phyloP scores from a whole-genome alignment of 306 rosid genomes.

The Prunus fruticosa region DNA sequence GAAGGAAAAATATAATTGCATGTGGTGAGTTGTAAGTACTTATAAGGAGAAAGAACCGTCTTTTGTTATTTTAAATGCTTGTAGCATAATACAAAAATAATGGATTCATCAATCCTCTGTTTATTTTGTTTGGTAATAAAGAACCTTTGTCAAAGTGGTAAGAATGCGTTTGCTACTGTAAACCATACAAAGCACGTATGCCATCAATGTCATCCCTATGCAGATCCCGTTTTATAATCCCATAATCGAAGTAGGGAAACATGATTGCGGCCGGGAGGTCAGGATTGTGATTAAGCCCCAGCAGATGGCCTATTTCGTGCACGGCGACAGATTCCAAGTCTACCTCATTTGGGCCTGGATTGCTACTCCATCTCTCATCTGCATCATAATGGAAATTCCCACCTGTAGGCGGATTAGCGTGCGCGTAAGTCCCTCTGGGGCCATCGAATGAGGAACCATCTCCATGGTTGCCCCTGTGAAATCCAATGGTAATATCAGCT shows the following conservation, averaged over 20 bases:
- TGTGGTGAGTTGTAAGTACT: too few relatives aligned
- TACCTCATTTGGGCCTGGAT: neutral
- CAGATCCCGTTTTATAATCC: conserved; percentile 1
- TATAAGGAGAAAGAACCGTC: too few relatives aligned
- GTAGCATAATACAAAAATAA: too few relatives aligned
- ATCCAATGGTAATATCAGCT: conserved; percentile 27
- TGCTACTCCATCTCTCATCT: conserved; percentile 14
- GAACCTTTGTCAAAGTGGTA: neutral
- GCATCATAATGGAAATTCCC: conserved; percentile 30
- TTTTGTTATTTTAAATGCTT: too few relatives aligned
- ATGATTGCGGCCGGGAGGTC: conserved; percentile 9
- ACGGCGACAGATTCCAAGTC: conserved; percentile 13
- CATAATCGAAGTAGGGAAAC: neutral
- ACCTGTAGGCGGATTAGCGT: conserved; percentile 12
- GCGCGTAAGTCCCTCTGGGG: conserved; percentile 5
- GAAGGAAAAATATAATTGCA: too few relatives aligned
- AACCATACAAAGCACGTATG: conserved; percentile 19
- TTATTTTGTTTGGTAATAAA: neutral
- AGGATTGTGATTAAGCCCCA: conserved; percentile 14
- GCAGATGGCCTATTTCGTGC: conserved; percentile 23
- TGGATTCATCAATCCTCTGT: neutral
- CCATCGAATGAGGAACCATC: conserved; percentile 12
- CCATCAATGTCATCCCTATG: conserved; percentile 19
- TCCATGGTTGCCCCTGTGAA: conserved; percentile 24
- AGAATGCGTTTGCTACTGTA: neutral